Evolutionary conservation across 1,284 basidiomycete species (phyloP), one percentile per base, ranked within the genome.

Genomic region (Pascua sp.): DNA sequence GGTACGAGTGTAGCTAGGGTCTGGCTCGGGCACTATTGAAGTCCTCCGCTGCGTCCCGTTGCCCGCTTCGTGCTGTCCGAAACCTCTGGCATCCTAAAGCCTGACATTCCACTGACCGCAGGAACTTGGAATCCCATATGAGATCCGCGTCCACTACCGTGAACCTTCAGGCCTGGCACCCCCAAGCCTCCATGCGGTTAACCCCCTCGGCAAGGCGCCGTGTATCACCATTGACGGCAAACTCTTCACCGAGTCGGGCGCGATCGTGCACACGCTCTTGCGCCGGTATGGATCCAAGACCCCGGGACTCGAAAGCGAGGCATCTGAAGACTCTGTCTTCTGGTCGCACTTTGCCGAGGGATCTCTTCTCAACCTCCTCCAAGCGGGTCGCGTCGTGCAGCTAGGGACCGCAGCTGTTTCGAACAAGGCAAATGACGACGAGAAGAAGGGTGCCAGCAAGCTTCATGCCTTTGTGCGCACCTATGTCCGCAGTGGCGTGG

Each of bases 181-280:
- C 3, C 4, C 24, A 3, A 32, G 24, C 24, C 24, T 32, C 24
- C 24, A 32, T 32, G 24, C 24, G 4, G 24, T 32, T 3, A 32
- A 32, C 24, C 24, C 24, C 24, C 24, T 32, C 24, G 24, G 24
- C 24, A 32, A 32, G 7, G 24, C 24, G 24, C 24, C 24, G 24
- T 32, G 24, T 7, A 32, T 32, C 24, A 32, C 24, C 24, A 47
- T 72, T 13, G 66, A 73, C 56, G 63, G 61, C 7, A 46, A 61
- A 24, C 52, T 61, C 11, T 41, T 68, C 40, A 61, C 62, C 37
- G 72, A 73, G 55, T 69, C 68, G 11, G 69, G 63, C 8, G 69
- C 60, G 36, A 73, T 73, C 52, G 55, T 69, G 46, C 61, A 67
- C 52, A 53, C 61, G 8, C 59, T 72, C 38, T 57, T 73, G 8